Percentiles rank a stretch among this genome's conserved stretches.
These are phyloP conservation scores for Rhytidhysteron rufulum DNA, from an alignment of 2,329 filamentous ascomycete genomes.

Conservation along the genomic window DNA sequence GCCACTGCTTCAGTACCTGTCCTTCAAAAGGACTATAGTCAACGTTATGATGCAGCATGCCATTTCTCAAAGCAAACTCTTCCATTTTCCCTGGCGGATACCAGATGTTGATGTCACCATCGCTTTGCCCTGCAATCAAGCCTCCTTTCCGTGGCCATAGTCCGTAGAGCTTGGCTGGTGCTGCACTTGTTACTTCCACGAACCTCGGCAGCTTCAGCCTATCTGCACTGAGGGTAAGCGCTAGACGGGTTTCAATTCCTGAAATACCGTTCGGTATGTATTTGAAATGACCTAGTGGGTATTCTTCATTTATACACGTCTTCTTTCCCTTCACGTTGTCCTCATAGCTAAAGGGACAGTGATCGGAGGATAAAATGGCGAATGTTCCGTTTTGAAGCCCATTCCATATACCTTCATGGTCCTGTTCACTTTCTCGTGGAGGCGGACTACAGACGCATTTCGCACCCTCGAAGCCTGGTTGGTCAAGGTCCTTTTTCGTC, in stretches of 20 bases:
- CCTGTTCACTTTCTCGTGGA: slow-evolving; percentile 44
- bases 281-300: slow-evolving; percentile 47
- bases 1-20: slow-evolving; percentile 55
- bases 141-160: slow-evolving; percentile 51
- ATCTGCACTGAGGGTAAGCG: slow-evolving; percentile 42
- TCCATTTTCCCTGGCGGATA: slow-evolving; percentile 46
- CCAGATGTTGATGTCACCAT: slow-evolving; percentile 59
- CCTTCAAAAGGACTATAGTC: slow-evolving; percentile 64
- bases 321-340: slow-evolving; percentile 49
- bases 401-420: slow-evolving; percentile 51
- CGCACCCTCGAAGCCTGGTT: slow-evolving; percentile 52
- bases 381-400: slow-evolving; percentile 52
- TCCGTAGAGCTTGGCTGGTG: slow-evolving; percentile 57
- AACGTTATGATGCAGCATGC: slow-evolving; percentile 57
- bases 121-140: slow-evolving; percentile 47
- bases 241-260: slow-evolving; percentile 55
- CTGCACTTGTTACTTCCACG: slow-evolving; percentile 53
- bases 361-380: slow-evolving; percentile 48
- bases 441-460: slow-evolving; percentile 55
- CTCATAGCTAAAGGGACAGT: slow-evolving; percentile 50
- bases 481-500: slow-evolving; percentile 48
- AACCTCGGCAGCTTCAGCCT: slow-evolving; percentile 48
- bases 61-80: slow-evolving; percentile 47
- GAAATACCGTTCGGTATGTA: slow-evolving; percentile 58
- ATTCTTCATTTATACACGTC: slow-evolving; percentile 43